Percentiles rank a stretch among this genome's conserved stretches.
Evolutionary conservation across 2,329 filamentous ascomycete genomes (phyloP).

Genomic region (Cytospora chrysosperma): DNA sequence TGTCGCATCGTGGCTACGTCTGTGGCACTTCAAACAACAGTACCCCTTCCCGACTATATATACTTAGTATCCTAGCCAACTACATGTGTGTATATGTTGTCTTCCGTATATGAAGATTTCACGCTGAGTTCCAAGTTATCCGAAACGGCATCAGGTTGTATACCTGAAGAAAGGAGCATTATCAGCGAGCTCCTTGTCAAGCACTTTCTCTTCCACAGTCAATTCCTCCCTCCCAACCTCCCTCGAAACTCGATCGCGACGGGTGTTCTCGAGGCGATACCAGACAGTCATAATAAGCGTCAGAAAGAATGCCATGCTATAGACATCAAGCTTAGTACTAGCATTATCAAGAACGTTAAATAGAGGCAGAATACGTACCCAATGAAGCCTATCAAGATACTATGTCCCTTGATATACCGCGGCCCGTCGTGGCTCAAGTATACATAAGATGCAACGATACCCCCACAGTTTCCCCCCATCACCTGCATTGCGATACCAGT

Average conservation of each 20-base stretch:
- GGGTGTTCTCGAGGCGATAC: constrained; percentile 34
- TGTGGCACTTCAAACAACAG: too few relatives aligned
- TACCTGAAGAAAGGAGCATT: constrained; percentile 35
- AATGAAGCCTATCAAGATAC: constrained; percentile 27
- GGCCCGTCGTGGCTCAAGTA: constrained; percentile 27
- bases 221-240: constrained; percentile 26
- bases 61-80: too few relatives aligned
- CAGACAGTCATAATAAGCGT: constrained; percentile 35
- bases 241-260: constrained; percentile 29
- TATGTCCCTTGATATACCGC: constrained; percentile 27
- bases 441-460: constrained; percentile 28
- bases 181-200: constrained; percentile 35
- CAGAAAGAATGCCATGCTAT: constrained; percentile 34
- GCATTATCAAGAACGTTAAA: neutral
- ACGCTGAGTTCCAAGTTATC: too few relatives aligned
- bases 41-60: too few relatives aligned
- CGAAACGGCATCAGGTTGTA: constrained; percentile 19
- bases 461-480: constrained; percentile 28
- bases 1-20: too few relatives aligned
- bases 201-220: constrained; percentile 32
- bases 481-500: constrained; percentile 27
- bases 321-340: neutral
- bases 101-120: neutral
- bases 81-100: too few relatives aligned
- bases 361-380: neutral